Percentiles rank a stretch among this genome's conserved stretches.
phyloP scores from a whole-genome alignment of 148 eudicot genomes.

The Linanthus parryae region DNA sequence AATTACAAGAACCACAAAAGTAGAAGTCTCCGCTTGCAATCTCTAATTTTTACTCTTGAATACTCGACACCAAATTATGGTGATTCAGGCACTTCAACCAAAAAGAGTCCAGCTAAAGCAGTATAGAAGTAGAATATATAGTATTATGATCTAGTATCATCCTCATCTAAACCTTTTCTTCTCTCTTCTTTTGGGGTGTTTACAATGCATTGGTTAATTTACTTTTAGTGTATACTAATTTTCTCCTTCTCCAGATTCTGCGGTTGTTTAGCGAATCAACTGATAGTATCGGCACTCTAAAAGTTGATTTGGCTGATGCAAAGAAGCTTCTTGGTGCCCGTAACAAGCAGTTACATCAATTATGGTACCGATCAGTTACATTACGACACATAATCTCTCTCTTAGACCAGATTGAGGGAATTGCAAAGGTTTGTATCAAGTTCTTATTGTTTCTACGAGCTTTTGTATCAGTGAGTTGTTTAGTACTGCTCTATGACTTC shows the following conservation, averaged over 20 bases:
- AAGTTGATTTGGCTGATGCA: constrained; percentile 79
- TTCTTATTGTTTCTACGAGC: too few species aligned
- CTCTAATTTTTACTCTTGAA: too few species aligned
- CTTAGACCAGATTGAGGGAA: constrained; percentile 92
- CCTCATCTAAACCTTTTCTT: background rate
- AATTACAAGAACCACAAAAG: too few species aligned
- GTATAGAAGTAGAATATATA: too few species aligned
- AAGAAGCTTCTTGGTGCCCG: constrained; percentile 84
- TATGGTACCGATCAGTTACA: constrained; percentile 97
- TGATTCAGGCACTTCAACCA: too few species aligned
- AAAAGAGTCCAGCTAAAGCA: too few species aligned
- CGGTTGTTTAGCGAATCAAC: constrained; percentile 97
- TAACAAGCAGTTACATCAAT: constrained; percentile 94
- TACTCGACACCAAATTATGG: too few species aligned
- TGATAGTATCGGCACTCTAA: constrained; percentile 64
- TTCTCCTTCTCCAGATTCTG: constrained; percentile 58
- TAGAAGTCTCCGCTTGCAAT: too few species aligned
- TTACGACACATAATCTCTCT: constrained; percentile 90
- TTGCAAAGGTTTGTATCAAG: constrained; percentile 85
- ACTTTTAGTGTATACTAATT: background rate
- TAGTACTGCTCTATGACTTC: too few species aligned
- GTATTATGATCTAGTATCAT: too few species aligned
- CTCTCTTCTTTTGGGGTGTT: constrained; percentile 8
- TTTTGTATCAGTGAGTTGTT: too few species aligned
- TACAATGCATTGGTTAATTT: background rate